These are phyloP conservation scores for Monotropa hypopitys DNA, from an alignment of 179 eudicot species.

Conservation along the genomic window DNA sequence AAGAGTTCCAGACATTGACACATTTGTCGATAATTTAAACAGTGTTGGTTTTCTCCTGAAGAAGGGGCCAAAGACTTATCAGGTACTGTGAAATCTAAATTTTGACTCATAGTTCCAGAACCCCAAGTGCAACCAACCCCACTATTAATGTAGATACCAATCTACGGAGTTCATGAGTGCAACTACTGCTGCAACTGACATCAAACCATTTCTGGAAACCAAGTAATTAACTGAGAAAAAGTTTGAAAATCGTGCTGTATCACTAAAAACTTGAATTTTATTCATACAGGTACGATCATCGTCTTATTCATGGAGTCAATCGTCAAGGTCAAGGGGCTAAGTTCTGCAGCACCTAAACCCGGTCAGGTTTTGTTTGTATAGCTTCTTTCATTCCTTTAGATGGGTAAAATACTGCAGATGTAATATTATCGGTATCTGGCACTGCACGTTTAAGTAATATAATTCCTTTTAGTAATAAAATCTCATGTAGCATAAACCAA, in stretches of 20 bases:
- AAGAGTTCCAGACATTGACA: slow-evolving; percentile 83
- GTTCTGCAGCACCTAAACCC: neutral
- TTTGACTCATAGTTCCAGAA: neutral
- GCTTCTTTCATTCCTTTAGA: neutral
- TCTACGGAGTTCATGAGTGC: neutral
- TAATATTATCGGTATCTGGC: neutral
- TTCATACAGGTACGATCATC: slow-evolving; percentile 57
- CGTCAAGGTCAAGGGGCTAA: slow-evolving; percentile 41
- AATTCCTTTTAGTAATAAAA: neutral
- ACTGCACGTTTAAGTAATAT: neutral
- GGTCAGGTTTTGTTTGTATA: neutral
- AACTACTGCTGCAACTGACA: neutral
- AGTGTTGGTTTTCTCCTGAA: slow-evolving; percentile 62
- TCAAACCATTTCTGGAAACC: neutral
- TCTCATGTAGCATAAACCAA: neutral
- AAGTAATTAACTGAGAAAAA: neutral
- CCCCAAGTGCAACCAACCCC: neutral
- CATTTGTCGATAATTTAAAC: slow-evolving; percentile 68
- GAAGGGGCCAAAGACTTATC: slow-evolving; percentile 87
- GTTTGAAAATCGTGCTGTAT: neutral
- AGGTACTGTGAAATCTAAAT: slow-evolving; percentile 35
- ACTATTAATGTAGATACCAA: neutral
- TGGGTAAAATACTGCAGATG: neutral
- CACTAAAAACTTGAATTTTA: slow-evolving; percentile 1
- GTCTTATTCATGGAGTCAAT: slow-evolving; percentile 55